Base-by-base conservation (phyloP, 768 basidiomycete genomes). In the Antrodiella citrinella region DNA sequence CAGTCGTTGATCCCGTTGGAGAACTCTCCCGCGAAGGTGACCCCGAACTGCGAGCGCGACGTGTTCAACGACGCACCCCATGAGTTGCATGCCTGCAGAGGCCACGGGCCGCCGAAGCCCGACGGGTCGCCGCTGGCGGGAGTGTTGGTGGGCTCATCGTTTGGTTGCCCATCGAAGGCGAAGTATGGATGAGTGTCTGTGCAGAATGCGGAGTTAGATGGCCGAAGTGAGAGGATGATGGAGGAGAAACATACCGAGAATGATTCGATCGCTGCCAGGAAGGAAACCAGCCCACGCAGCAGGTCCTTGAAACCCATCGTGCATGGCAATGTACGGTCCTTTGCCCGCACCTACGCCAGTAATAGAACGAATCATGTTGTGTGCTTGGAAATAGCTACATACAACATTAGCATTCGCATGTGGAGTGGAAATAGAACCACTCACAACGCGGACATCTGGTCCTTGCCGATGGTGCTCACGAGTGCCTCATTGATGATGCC, bases 11-110 rank as follows among this genome's bases (percentile, higher is more conserved):
- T 73, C 3, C 78, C 82, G 4, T 73, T 72, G 43, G 80, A 76
- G 65, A 83, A 91, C 66, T 93, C 90, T 39, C 87, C 90, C 0
- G 79, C 81, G 19, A 82, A 60, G 4, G 80, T 80, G 12, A 91
- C 66, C 5, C 91, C 91, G 58, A 88, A 86, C 3, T 62, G 59
- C 44, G 54, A 62, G 54, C 60, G 60, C 77, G 75, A 57, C 60
- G 62, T 58, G 54, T 77, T 78, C 55, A 74, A 65, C 35, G 59
- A 56, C 2, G 65, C 57, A 4, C 67, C 76, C 78, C 78, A 79
- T 19, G 62, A 56, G n/a, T 57, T 54, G 57, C 75, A 77, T 0
- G 75, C 72, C 58, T 65, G 56, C n/a, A 44, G 26, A 9, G 67
- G 60, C 62, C 67, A 68, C 23, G 52, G 39, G 18, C 63, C 63